Conservation (phyloP, 371 early-diverging fungal species). For the Umbelopsis sp. region DNA sequence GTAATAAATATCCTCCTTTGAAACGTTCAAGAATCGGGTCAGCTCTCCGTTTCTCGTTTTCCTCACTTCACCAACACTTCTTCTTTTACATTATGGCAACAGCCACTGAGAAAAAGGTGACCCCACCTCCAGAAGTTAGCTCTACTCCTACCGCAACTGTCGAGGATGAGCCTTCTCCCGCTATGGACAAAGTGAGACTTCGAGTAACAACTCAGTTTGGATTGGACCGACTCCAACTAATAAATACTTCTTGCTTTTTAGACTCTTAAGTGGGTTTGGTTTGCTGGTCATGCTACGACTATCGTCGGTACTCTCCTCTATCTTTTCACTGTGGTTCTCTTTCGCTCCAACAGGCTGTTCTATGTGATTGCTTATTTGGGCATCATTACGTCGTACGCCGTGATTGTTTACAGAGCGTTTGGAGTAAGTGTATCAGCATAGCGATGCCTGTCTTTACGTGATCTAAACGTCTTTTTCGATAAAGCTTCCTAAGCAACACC, state of each 20-base stretch:
- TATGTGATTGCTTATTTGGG: slow-evolving; percentile 13
- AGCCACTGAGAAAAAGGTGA: background rate
- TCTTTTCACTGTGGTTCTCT: background rate
- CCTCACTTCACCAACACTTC: background rate
- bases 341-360: slow-evolving; percentile 4
- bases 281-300: background rate
- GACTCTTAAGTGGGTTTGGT: background rate
- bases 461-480: background rate
- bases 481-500: background rate
- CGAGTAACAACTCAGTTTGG: background rate
- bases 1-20: background rate
- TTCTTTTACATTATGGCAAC: background rate
- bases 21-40: background rate
- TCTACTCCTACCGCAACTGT: background rate
- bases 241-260: background rate
- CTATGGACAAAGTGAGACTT: background rate
- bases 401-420: slow-evolving; percentile 15
- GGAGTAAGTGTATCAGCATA: background rate
- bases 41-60: slow-evolving; percentile 1
- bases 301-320: background rate
- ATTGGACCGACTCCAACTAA: too few species aligned
- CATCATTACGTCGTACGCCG: slow-evolving; percentile 5
- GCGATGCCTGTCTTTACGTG: background rate
- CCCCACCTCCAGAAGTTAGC: background rate
- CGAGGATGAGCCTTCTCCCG: background rate